These are phyloP conservation scores for Globisporangium perplexum DNA, from an alignment of 352 stramenopile genomes.

Conservation along the genomic window DNA sequence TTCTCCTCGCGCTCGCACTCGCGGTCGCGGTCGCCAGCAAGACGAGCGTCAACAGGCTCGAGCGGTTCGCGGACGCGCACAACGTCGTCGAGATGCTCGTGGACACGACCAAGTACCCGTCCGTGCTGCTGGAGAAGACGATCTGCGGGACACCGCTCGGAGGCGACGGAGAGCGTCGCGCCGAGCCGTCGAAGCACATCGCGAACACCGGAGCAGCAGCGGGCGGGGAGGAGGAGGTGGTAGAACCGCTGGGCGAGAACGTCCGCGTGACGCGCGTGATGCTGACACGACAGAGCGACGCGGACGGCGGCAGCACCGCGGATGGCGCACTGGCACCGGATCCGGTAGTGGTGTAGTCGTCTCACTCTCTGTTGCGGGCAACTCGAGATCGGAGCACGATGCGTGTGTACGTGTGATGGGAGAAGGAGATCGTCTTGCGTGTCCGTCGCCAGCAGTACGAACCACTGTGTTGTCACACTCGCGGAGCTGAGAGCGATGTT, in stretches of 20 bases:
- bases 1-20: constrained; percentile 1
- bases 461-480: too few species aligned
- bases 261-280: neutral
- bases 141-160: neutral
- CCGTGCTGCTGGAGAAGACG: constrained; percentile 4
- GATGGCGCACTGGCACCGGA: too few species aligned
- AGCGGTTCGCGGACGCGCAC: constrained; percentile 3
- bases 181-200: neutral
- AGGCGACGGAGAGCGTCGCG: neutral
- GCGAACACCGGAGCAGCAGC: neutral
- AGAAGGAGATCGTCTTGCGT: too few species aligned
- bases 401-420: too few species aligned
- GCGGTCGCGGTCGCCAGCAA: neutral
- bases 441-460: too few species aligned
- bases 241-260: neutral
- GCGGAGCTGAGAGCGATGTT: too few species aligned
- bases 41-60: neutral
- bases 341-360: neutral
- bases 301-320: neutral
- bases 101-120: constrained; percentile 1
- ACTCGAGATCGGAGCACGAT: too few species aligned
- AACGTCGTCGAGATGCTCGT: constrained; percentile 4
- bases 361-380: too few species aligned
- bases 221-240: too few species aligned
- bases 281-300: neutral